A percentile compares a stretch with the other conserved stretches of the same genome.
Evolutionary conservation across 225 moss, liverwort and hornwort species (phyloP).

Genomic region (Antitrichia curtipendula): DNA sequence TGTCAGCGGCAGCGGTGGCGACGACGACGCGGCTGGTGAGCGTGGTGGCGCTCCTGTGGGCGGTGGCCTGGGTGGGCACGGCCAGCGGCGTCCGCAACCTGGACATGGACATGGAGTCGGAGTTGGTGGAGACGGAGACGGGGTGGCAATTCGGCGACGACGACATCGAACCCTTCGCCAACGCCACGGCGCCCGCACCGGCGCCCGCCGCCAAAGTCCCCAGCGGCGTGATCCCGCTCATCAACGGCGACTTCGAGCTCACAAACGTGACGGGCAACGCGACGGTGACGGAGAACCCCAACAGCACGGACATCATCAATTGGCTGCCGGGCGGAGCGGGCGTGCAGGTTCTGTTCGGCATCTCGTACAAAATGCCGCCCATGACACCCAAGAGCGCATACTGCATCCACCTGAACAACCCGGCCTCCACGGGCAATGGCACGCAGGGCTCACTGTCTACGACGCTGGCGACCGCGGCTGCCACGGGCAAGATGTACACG

Average conservation of each 20-base stretch:
- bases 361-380: background rate
- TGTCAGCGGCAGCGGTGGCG: background rate
- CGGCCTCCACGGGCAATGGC: background rate
- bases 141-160: constrained; percentile 12
- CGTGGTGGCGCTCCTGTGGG: constrained; percentile 15
- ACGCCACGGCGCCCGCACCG: background rate
- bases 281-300: background rate
- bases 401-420: constrained; percentile 20
- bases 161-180: background rate
- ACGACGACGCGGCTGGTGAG: background rate
- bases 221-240: background rate
- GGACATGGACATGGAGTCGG: constrained; percentile 3
- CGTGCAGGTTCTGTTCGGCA: constrained; percentile 14
- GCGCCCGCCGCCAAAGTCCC: background rate
- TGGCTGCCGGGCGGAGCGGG: constrained; percentile 8
- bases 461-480: background rate
- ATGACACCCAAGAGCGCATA: background rate
- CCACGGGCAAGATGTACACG: background rate
- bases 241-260: constrained; percentile 13
- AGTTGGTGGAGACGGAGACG: constrained; percentile 4
- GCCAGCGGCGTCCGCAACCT: background rate
- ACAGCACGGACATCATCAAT: constrained; percentile 1
- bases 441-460: constrained; percentile 19
- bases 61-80: constrained; percentile 3
- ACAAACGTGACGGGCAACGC: background rate